Base-by-base conservation (phyloP, 2,329 filamentous ascomycete genomes). In the Nothophaeocryptopus gaeumannii region DNA sequence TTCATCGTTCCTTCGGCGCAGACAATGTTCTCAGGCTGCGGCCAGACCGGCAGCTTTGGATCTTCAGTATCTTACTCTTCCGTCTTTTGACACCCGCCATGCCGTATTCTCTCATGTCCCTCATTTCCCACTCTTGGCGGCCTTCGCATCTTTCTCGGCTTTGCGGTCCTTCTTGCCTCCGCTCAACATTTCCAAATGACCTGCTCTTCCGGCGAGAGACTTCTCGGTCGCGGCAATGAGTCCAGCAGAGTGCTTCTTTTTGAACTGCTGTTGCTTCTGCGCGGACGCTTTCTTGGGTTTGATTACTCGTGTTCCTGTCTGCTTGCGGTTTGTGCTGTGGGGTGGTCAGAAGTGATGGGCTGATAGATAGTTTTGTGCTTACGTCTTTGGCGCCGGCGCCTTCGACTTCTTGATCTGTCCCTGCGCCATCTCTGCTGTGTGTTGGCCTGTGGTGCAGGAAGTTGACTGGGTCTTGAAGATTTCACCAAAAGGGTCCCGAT, bases 121-220 rank as follows among this genome's bases (percentile, higher is more conserved):
- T 26, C 20, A 26, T 26, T 26, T 26, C 20, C 20, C 20, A 26
- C 20, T 26, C 20, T 26, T 26, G 20, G 4, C 43, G 13, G 43
- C 55, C 43, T 53, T 51, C 51, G 43, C 52, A 9, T 39, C 51
- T 49, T 55, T 52, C 39, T 55, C 52, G 46, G 60, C 55, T 56
- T 68, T 67, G 51, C 53, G 74, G 53, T 80, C 76, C 69, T 80
- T 84, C 77, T 85, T 86, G 10, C 83, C 84, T 2, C 83, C 83
- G 50, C 75, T 76, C 62, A 88, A 67, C 62, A 88, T 64, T 67
- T 89, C 85, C 63, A 88, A 63, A 75, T 89, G 85, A 11, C 85
- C 85, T 5, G 84, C 85, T 62, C 81, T 81, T 54, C 81, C 74
- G 10, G 84, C 85, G 8, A 88, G 74, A 55, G 76, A 78, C 53